These are phyloP conservation scores for Lentinus polychrous DNA, from an alignment of 1,284 basidiomycete genomes.

Conservation along the genomic window DNA sequence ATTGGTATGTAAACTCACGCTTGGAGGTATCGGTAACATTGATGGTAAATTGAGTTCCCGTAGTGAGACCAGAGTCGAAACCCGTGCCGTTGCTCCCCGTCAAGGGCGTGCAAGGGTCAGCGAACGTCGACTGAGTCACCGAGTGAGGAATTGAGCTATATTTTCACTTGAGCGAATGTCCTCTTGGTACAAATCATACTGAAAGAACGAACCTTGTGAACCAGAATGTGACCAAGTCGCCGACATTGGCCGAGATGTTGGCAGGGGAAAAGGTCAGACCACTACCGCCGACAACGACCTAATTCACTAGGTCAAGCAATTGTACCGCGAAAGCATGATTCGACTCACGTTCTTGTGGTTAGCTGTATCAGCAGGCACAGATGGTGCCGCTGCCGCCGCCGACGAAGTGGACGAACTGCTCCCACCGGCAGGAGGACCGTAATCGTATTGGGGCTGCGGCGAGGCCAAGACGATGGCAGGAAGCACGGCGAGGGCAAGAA, in stretches of 20 bases:
- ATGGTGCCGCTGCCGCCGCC: conserved; percentile 36
- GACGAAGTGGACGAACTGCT: conserved; percentile 17
- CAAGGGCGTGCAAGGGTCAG: conserved; percentile 11
- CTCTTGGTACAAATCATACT: background rate
- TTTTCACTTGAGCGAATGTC: conserved; percentile 8
- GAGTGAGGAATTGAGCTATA: conserved; percentile 7
- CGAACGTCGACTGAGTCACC: conserved; percentile 13
- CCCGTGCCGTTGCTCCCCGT: conserved; percentile 3
- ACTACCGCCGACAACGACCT: conserved; percentile 42
- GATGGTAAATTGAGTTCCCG: conserved; percentile 6
- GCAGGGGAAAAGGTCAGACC: conserved; percentile 38
- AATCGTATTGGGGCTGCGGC: conserved; percentile 31
- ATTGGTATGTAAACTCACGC: background rate
- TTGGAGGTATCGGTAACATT: conserved; percentile 8
- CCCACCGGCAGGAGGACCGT: conserved; percentile 19
- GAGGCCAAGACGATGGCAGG: conserved; percentile 31
- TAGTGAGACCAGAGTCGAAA: conserved; percentile 12
- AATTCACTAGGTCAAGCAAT: conserved; percentile 5
- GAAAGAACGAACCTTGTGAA: conserved; percentile 40
- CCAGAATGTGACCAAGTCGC: conserved; percentile 45
- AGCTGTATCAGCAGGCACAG: conserved; percentile 20
- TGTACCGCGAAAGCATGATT: background rate
- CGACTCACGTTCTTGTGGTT: conserved; percentile 38
- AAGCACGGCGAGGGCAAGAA: conserved; percentile 18
- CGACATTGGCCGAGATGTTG: conserved; percentile 41